Conservation (phyloP, 768 basidiomycete species). For the Cyclocybe aegerita region DNA sequence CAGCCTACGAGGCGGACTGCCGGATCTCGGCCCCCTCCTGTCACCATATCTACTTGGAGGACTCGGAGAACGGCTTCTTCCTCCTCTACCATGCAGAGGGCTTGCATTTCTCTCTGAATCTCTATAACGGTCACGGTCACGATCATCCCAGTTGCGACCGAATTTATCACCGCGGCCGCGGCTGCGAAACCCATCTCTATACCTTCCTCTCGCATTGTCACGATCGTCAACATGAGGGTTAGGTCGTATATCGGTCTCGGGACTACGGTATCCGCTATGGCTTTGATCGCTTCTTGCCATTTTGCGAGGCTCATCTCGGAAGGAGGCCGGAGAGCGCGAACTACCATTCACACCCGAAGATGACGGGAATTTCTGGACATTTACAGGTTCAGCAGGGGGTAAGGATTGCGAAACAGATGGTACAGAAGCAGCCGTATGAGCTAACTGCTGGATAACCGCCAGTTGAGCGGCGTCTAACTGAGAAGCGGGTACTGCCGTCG, state of each 20-base stretch:
- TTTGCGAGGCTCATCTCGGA: constrained; percentile 45
- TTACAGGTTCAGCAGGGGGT: constrained; percentile 28
- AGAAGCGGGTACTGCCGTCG: constrained; percentile 35
- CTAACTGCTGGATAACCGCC: constrained; percentile 74
- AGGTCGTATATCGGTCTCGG: constrained; percentile 47
- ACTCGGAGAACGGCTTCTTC: constrained; percentile 74
- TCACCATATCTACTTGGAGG: constrained; percentile 58
- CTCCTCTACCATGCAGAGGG: constrained; percentile 37
- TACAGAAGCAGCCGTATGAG: constrained; percentile 52
- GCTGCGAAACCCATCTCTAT: constrained; percentile 54
- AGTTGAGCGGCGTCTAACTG: constrained; percentile 57
- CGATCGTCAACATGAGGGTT: constrained; percentile 54
- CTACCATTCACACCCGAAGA: constrained; percentile 32
- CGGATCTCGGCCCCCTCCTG: constrained; percentile 50
- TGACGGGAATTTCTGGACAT: constrained; percentile 29
- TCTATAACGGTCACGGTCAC: constrained; percentile 53
- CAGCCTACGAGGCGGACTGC: constrained; percentile 60
- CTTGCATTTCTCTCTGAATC: constrained; percentile 39
- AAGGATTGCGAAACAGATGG: constrained; percentile 30
- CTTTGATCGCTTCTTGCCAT: constrained; percentile 38
- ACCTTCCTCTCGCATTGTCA: constrained; percentile 48
- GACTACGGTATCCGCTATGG: constrained; percentile 48
- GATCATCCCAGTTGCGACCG: constrained; percentile 57
- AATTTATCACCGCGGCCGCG: constrained; percentile 56
- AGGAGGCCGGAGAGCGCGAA: constrained; percentile 33